Conservation (phyloP, 495 filamentous ascomycete genomes). For the Zalerion maritima region DNA sequence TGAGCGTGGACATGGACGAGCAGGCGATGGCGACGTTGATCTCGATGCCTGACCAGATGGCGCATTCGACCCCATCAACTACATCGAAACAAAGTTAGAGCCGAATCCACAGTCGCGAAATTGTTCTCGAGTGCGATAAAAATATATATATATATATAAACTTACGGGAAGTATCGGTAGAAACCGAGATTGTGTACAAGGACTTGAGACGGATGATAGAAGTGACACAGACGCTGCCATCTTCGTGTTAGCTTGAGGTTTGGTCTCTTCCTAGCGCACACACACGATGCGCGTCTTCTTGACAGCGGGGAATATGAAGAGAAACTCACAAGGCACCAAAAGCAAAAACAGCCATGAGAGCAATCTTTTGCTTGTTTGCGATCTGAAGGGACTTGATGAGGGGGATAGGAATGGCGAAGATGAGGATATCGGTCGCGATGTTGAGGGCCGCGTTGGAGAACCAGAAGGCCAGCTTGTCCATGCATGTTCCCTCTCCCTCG, state of each 20-base stretch:
- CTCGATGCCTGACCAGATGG: slow-evolving; percentile 38
- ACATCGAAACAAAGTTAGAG: neutral
- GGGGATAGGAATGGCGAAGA: slow-evolving; percentile 20
- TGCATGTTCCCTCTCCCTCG: slow-evolving; percentile 18
- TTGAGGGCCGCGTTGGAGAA: slow-evolving; percentile 21
- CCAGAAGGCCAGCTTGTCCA: slow-evolving; percentile 17
- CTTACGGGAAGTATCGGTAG: slow-evolving; percentile 1
- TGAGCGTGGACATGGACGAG: slow-evolving; percentile 33
- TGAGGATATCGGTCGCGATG: slow-evolving; percentile 29
- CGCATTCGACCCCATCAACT: slow-evolving; percentile 15
- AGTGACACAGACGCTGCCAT: slow-evolving; percentile 5
- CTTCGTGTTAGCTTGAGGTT: too few relatives aligned
- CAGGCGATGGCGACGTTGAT: slow-evolving; percentile 36
- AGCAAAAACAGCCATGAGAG: slow-evolving; percentile 21
- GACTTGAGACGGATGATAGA: slow-evolving; percentile 10
- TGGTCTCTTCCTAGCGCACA: too few relatives aligned
- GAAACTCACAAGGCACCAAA: slow-evolving; percentile 20
- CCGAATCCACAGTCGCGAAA: neutral
- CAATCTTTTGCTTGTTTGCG: slow-evolving; percentile 17
- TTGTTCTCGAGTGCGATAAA: too few relatives aligned
- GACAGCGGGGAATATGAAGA: slow-evolving; percentile 10
- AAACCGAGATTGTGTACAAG: slow-evolving; percentile 6
- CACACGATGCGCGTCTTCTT: too few relatives aligned
- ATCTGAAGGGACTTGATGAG: slow-evolving; percentile 19
- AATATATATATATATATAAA: neutral